Conservation (phyloP, 1,284 basidiomycete species). For the Lignosus rhinocerotis region DNA sequence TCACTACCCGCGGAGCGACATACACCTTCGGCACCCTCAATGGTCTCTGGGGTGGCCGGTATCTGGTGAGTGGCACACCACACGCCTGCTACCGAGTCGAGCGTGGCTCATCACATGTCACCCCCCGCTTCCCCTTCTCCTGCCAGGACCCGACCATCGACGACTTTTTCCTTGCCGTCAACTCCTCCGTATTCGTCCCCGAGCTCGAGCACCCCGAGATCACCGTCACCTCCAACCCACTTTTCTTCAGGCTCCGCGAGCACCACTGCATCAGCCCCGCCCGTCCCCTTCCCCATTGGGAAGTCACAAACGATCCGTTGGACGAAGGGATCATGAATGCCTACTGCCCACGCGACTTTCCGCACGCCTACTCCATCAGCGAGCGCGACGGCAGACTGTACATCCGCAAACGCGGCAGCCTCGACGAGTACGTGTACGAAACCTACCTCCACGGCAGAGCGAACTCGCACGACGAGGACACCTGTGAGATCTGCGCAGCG, state of each 20-base stretch:
- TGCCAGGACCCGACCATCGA: slow-evolving; percentile 34
- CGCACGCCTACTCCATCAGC: slow-evolving; percentile 8
- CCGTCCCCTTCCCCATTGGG: slow-evolving; percentile 28
- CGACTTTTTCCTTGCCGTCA: slow-evolving; percentile 36
- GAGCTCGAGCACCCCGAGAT: slow-evolving; percentile 28
- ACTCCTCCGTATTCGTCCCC: slow-evolving; percentile 35
- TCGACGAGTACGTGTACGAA: slow-evolving; percentile 33
- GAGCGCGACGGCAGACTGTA: slow-evolving; percentile 22
- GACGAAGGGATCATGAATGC: slow-evolving; percentile 55
- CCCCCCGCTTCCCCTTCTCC: neutral
- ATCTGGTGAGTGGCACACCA: slow-evolving; percentile 40
- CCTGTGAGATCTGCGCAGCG: slow-evolving; percentile 34
- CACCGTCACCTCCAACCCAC: slow-evolving; percentile 40
- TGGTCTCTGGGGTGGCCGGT: slow-evolving; percentile 63
- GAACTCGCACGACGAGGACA: slow-evolving; percentile 43
- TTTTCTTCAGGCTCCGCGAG: slow-evolving; percentile 57
- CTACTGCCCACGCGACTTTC: slow-evolving; percentile 45
- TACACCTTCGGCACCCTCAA: slow-evolving; percentile 51
- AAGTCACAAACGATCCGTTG: slow-evolving; percentile 29
- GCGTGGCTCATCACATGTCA: neutral
- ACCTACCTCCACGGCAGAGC: slow-evolving; percentile 35
- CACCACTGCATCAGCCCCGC: slow-evolving; percentile 50
- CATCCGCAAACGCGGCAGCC: slow-evolving; percentile 5
- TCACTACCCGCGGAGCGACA: slow-evolving; percentile 27
- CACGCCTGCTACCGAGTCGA: neutral